Base-by-base conservation (phyloP, 1,284 basidiomycete species). In the Pyrrhoderma lamaoense region DNA sequence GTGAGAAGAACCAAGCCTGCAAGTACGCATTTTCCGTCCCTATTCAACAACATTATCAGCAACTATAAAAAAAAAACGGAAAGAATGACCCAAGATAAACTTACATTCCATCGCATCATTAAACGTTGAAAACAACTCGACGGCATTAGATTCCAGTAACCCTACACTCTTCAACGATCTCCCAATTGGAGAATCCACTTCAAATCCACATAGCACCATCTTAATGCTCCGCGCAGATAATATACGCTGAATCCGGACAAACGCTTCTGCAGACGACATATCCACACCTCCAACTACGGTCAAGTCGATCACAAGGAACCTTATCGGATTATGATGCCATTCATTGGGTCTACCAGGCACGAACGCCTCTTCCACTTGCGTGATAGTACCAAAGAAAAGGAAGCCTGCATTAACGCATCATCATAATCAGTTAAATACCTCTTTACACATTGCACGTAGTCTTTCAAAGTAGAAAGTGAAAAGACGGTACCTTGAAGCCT, bases 351-450 rank as follows among this genome's bases (percentile, higher is more conserved):
- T 19, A 97, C 77, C 18, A 93, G 74, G 75, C 69, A 5, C 86
- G 78, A 42, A 93, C 1, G 85, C 74, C 58, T 86, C 85, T 66
- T 97, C 93, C 52, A 96, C 91, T 40, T 84, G 74, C 0, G 85
- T 77, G 60, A 97, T 95, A 0, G 93, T 97, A 3, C 96, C 95
- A 65, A 99, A 99, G 77, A 98, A 99, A 35, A 99, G 73, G 70
- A 92, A 93, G 0, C 89, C 82, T 82, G 47, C 5, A 42, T 11
- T 11, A 31, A 31, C 5, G 7, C 27, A 31, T 5, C 11, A 31
- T 5, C 27, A 31, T 31, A 31, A 31, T 31, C 11, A 5, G 11
- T 31, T 31, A 31, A n/a, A n/a, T n/a, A 31, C 27, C 27, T 11
- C 27, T 31, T 11, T 11, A 31, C 5, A 31, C 27, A 5, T 31